These are phyloP conservation scores for Lentinula sp. DNA, from an alignment of 768 basidiomycete species.

Conservation along the genomic window DNA sequence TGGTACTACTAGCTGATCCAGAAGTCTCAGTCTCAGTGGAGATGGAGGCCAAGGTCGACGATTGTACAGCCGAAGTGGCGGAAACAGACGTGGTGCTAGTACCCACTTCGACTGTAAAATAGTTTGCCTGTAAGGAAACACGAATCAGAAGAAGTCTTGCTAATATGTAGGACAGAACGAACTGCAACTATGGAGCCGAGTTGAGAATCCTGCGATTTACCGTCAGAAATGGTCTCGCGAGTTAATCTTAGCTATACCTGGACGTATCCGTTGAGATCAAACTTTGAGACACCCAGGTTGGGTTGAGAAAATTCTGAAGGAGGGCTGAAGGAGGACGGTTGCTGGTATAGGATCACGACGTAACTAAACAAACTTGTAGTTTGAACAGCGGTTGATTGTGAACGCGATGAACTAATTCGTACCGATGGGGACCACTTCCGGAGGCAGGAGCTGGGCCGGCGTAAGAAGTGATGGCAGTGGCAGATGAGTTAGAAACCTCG, in stretches of 20 bases:
- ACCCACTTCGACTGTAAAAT: conserved; percentile 72
- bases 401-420: neutral
- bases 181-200: conserved; percentile 62
- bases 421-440: conserved; percentile 75
- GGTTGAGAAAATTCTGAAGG: conserved; percentile 49
- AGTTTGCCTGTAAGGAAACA: conserved; percentile 43
- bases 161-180: conserved; percentile 7
- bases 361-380: conserved; percentile 39
- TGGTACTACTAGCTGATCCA: neutral
- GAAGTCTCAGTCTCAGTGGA: neutral
- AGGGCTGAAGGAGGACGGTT: conserved; percentile 56
- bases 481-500: conserved; percentile 37
- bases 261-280: conserved; percentile 55
- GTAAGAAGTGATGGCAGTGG: conserved; percentile 53
- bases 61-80: conserved; percentile 60
- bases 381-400: neutral
- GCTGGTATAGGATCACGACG: conserved; percentile 57
- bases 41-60: conserved; percentile 42
- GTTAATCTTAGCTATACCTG: conserved; percentile 27
- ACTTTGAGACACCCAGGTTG: conserved; percentile 45
- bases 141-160: neutral
- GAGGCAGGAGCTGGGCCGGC: conserved; percentile 65
- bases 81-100: conserved; percentile 44
- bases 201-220: conserved; percentile 34
- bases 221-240: neutral